Evolutionary conservation across 441 rosid species (phyloP).

Genomic region (Euphorbia schlechtendalii): DNA sequence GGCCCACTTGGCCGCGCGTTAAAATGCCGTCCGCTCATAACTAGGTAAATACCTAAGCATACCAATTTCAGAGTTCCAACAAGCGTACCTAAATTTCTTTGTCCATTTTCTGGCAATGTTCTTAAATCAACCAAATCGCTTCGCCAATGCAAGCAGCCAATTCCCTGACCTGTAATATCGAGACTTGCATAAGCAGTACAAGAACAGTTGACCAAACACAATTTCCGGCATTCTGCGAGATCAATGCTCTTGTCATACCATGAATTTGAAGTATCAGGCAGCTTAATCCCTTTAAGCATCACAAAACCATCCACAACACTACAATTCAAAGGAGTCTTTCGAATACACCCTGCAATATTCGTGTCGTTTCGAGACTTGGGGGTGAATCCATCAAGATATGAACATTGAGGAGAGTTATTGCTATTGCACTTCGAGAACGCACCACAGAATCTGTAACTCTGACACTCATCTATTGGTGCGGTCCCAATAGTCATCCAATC

Average conservation of each 20-base stretch:
- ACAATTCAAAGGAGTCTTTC: slow-evolving; percentile 19
- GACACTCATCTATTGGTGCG: slow-evolving; percentile 13
- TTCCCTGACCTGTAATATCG: slow-evolving; percentile 34
- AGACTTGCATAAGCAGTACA: slow-evolving; percentile 30
- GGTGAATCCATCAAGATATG: slow-evolving; percentile 51
- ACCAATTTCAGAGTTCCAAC: not conserved
- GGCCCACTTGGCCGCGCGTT: no score
- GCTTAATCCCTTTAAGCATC: no score
- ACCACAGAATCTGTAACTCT: no score
- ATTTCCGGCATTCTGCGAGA: slow-evolving; percentile 34
- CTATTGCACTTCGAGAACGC: slow-evolving; percentile 37
- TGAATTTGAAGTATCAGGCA: no score
- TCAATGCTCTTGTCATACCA: slow-evolving; percentile 24
- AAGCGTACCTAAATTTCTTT: slow-evolving; percentile 23
- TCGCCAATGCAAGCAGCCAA: slow-evolving; percentile 57
- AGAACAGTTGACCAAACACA: slow-evolving; percentile 46
- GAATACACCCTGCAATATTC: slow-evolving; percentile 53
- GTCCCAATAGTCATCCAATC: slow-evolving; percentile 44
- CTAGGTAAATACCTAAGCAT: no score
- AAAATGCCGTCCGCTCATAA: no score
- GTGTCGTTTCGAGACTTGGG: slow-evolving; percentile 23
- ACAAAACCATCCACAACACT: no score
- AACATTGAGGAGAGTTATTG: slow-evolving; percentile 30
- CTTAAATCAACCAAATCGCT: slow-evolving; percentile 20
- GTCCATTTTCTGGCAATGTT: slow-evolving; percentile 17